Conservation (phyloP, 2,329 filamentous ascomycete species). For the Exophiala calicioides region DNA sequence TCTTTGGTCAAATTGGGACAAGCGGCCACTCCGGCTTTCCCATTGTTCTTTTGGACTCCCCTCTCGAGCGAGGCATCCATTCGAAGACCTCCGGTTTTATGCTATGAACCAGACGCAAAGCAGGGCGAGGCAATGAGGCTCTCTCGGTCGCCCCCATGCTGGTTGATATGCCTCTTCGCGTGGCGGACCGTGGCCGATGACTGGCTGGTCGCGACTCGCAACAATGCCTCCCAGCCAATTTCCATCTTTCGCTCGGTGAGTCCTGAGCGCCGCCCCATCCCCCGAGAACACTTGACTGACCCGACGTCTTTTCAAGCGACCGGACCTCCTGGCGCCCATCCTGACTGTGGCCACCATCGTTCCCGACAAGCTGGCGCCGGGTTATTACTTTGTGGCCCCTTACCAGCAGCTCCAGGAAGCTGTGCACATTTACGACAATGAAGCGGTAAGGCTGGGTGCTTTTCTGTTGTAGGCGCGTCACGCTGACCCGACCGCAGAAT, state of each 20-base stretch:
- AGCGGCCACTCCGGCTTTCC: no score
- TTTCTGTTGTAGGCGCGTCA: neutral
- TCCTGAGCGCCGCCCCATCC: no score
- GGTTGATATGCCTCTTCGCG: slow-evolving; percentile 30
- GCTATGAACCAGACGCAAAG: slow-evolving; percentile 1
- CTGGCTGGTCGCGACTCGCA: no score
- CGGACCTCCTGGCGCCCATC: slow-evolving; percentile 42
- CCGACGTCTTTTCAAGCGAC: slow-evolving; percentile 38
- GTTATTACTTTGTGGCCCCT: slow-evolving; percentile 54
- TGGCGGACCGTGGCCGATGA: slow-evolving; percentile 33
- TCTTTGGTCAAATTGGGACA: no score
- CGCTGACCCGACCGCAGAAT: slow-evolving; percentile 36
- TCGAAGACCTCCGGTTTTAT: slow-evolving; percentile 8
- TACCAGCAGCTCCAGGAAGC: slow-evolving; percentile 52
- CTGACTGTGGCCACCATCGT: slow-evolving; percentile 36
- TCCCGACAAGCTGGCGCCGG: slow-evolving; percentile 42
- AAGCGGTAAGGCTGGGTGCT: slow-evolving; percentile 39
- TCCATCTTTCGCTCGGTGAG: slow-evolving; percentile 42
- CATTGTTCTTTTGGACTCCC: neutral
- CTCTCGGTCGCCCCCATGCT: slow-evolving; percentile 13
- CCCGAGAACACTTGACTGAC: slow-evolving; percentile 11
- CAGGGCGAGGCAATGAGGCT: slow-evolving; percentile 13
- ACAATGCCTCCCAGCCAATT: slow-evolving; percentile 31
- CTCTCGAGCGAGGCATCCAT: neutral
- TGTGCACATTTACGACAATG: slow-evolving; percentile 55